phyloP scores from a whole-genome alignment of 2,329 filamentous ascomycete genomes.

The Amauroascus niger region DNA sequence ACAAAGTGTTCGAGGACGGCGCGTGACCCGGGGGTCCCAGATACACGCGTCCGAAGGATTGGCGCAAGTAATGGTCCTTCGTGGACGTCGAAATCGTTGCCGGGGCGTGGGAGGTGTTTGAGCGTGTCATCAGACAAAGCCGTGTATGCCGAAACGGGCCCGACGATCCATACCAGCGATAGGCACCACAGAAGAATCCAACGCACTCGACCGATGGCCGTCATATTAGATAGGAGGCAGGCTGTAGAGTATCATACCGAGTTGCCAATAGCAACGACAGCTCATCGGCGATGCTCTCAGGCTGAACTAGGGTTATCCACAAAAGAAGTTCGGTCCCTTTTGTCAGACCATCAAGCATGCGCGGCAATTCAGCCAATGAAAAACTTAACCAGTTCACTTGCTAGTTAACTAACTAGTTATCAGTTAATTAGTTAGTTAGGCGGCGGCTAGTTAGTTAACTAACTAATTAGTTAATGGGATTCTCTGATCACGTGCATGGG shows the following conservation, averaged over 20 bases:
- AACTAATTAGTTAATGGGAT: too few species aligned
- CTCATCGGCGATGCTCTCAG: background rate
- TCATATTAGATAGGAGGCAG: background rate
- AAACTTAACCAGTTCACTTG: too few species aligned
- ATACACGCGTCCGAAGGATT: conserved; percentile 78
- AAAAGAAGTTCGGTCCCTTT: background rate
- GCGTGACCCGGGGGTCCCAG: conserved; percentile 67
- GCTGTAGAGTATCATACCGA: background rate
- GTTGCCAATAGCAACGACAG: conserved; percentile 22
- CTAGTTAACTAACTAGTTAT: too few species aligned
- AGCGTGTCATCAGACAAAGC: conserved; percentile 66
- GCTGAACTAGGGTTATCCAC: background rate
- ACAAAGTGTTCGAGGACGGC: conserved; percentile 72
- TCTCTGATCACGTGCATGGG: background rate
- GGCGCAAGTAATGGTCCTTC: conserved; percentile 69
- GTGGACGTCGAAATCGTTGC: conserved; percentile 67
- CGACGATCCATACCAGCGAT: conserved; percentile 18
- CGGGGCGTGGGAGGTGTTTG: conserved; percentile 59
- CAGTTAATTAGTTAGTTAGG: too few species aligned
- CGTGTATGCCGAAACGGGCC: conserved; percentile 41
- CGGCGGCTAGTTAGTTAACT: too few species aligned
- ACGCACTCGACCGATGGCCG: background rate
- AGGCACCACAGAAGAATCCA: conserved; percentile 3
- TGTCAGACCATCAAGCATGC: background rate
- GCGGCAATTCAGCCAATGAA: background rate